A percentile compares a stretch with the other conserved stretches of the same genome.
Conservation (phyloP, 176 grass and related monocot species). For the Dendrocalamus sinicus region DNA sequence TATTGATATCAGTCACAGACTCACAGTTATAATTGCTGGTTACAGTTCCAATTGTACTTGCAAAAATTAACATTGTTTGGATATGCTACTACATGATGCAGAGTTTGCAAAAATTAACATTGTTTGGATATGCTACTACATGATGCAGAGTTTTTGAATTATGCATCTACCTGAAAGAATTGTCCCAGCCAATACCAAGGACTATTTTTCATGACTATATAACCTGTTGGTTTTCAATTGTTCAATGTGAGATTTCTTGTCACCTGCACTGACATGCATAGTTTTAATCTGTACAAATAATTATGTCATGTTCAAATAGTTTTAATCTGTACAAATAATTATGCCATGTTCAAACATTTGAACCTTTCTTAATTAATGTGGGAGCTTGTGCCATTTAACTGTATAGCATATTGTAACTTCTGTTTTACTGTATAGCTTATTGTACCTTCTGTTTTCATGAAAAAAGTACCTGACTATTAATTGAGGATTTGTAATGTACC, state of each 20-base stretch:
- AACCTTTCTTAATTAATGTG: not conserved
- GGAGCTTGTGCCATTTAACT: slow-evolving; percentile 10
- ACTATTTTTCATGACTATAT: slow-evolving; percentile 9
- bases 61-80: slow-evolving; percentile 13
- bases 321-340: slow-evolving; percentile 23
- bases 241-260: not conserved
- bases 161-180: not conserved
- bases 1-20: slow-evolving; percentile 2
- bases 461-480: slow-evolving; percentile 20
- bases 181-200: not conserved
- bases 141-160: not conserved
- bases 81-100: not conserved
- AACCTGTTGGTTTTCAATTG: slow-evolving; percentile 9
- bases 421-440: slow-evolving; percentile 6
- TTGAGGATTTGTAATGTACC: slow-evolving; percentile 25
- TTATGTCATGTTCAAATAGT: slow-evolving; percentile 13
- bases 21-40: not conserved
- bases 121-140: slow-evolving; percentile 11
- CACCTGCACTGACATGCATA: not conserved
- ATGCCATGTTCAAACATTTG: slow-evolving; percentile 1
- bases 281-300: slow-evolving; percentile 24
- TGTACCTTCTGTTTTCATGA: slow-evolving; percentile 8
- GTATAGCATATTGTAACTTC: slow-evolving; percentile 23
- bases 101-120: not conserved
- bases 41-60: not conserved